Conservation (phyloP, 2,329 filamentous ascomycete genomes). For the Cordyceps javanica region DNA sequence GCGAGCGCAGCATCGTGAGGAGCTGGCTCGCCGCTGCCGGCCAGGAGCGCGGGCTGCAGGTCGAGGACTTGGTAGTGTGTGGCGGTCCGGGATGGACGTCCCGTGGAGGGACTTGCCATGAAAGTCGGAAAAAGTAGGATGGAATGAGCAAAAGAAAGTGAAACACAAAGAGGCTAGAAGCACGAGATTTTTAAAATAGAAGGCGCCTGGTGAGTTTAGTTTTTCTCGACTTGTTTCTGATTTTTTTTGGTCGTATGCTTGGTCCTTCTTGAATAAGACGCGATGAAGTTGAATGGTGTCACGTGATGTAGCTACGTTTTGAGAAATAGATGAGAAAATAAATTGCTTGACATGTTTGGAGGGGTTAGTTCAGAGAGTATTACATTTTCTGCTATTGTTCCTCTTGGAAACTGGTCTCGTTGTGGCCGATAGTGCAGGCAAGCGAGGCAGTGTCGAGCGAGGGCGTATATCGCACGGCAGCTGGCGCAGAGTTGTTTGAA, state of each 20-base stretch:
- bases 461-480: neutral
- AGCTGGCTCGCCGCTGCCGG: constrained; percentile 31
- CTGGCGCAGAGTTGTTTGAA: neutral
- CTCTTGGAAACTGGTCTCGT: neutral
- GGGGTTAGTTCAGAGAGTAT: neutral
- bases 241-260: neutral
- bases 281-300: neutral
- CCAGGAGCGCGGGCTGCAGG: constrained; percentile 44
- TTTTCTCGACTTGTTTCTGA: no score
- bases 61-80: constrained; percentile 58
- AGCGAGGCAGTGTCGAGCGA: neutral
- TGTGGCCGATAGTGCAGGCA: neutral
- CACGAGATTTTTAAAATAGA: neutral
- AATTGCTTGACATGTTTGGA: neutral
- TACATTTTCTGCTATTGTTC: neutral
- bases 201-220: neutral
- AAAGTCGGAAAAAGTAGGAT: neutral
- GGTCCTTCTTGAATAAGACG: neutral
- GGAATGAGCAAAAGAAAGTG: no score
- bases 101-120: constrained; percentile 7
- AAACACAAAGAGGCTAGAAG: neutral
- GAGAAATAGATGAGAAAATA: neutral
- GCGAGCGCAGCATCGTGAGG: constrained; percentile 33
- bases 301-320: neutral
- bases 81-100: constrained; percentile 22